Conservation (phyloP, 306 rosid species). For the Senna tora region DNA sequence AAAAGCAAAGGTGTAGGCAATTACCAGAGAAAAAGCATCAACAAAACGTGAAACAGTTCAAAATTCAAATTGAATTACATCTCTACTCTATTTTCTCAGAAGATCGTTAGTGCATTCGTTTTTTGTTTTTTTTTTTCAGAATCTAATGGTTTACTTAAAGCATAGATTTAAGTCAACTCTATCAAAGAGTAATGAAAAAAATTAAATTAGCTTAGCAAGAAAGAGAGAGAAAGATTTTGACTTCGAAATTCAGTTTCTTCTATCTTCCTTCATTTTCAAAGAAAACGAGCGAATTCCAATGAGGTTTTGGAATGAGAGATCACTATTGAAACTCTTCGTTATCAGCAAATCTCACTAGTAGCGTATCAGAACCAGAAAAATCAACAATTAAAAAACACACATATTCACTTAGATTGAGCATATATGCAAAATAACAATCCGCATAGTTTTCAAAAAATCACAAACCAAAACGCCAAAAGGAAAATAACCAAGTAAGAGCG, state of each 20-base stretch:
- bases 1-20: constrained; percentile 25
- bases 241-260: constrained; percentile 3
- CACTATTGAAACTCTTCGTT: background rate
- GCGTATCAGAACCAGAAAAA: background rate
- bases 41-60: background rate
- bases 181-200: background rate
- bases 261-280: constrained; percentile 16
- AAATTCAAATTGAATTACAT: constrained; percentile 37
- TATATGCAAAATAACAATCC: background rate
- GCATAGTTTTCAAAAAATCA: background rate
- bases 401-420: background rate
- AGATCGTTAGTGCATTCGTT: background rate
- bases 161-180: background rate
- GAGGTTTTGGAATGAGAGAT: background rate
- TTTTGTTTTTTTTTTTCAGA: background rate
- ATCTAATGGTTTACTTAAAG: background rate
- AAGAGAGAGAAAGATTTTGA: constrained; percentile 16
- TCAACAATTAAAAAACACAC: constrained; percentile 4
- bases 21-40: constrained; percentile 9
- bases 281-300: background rate
- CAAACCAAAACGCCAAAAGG: background rate
- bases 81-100: background rate
- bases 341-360: background rate
- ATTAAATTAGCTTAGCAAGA: background rate
- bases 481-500: background rate